A percentile compares a stretch with the other conserved stretches of the same genome.
Conservation (phyloP, 805 yeast species). For the Cyberlindnera sargentensis region DNA sequence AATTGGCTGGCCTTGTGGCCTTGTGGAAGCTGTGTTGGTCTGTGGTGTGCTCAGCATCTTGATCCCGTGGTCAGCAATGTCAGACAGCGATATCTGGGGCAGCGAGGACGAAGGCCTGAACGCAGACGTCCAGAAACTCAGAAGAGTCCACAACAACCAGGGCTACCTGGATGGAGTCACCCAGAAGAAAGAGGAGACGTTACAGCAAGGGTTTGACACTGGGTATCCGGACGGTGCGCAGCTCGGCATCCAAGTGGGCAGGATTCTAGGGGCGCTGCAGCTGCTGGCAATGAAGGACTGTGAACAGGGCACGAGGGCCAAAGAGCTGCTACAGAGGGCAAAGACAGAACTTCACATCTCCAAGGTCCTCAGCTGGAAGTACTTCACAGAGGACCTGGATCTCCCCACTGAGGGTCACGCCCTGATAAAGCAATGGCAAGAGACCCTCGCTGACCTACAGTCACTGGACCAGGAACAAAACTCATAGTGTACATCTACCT, state of each 20-base stretch:
- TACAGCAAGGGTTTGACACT: slow-evolving; percentile 76
- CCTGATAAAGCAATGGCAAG: slow-evolving; percentile 41
- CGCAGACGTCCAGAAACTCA: slow-evolving; percentile 33
- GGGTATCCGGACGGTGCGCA: slow-evolving; percentile 73
- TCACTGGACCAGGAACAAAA: too few relatives aligned
- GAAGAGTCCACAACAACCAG: slow-evolving; percentile 62
- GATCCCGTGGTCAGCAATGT: too few relatives aligned
- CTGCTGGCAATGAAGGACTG: slow-evolving; percentile 16
- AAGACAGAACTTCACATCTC: slow-evolving; percentile 48
- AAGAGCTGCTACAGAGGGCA: slow-evolving; percentile 29
- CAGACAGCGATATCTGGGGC: slow-evolving; percentile 28
- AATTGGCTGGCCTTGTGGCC: too few relatives aligned
- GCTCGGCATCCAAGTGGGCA: slow-evolving; percentile 62
- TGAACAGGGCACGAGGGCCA: slow-evolving; percentile 15
- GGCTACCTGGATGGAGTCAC: slow-evolving; percentile 83
- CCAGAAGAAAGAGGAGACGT: slow-evolving; percentile 53
- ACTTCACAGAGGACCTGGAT: slow-evolving; percentile 42
- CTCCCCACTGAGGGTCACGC: slow-evolving; percentile 20
- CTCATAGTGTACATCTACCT: not conserved
- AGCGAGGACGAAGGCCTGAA: slow-evolving; percentile 25
- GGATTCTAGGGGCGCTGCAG: slow-evolving; percentile 49
- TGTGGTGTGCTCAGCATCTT: too few relatives aligned
- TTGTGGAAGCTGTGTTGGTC: too few relatives aligned
- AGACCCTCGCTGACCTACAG: slow-evolving; percentile 5
- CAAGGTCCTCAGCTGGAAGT: slow-evolving; percentile 45